Conservation (phyloP, 2,329 filamentous ascomycete genomes). For the Lachnellula willkommii region DNA sequence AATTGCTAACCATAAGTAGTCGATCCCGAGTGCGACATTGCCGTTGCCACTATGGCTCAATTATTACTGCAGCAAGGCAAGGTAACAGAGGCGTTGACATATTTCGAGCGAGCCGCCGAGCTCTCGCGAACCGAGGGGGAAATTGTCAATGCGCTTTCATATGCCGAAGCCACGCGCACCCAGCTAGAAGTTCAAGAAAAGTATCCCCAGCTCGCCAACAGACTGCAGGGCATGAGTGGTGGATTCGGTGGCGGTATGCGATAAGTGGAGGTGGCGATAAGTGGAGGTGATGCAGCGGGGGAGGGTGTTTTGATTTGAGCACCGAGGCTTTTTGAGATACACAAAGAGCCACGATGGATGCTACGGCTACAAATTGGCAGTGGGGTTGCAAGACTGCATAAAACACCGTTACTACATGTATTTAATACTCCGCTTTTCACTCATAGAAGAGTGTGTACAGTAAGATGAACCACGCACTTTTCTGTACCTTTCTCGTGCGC, state of each 20-base stretch:
- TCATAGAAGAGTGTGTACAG: constrained; percentile 28
- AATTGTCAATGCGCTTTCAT: constrained; percentile 92
- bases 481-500: not conserved
- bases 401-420: constrained; percentile 18
- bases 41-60: constrained; percentile 97
- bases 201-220: constrained; percentile 72
- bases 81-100: constrained; percentile 88
- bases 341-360: not conserved
- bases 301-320: not conserved
- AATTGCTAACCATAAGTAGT: constrained; percentile 47
- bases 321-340: constrained; percentile 1
- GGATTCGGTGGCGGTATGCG: constrained; percentile 26
- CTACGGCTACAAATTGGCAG: constrained; percentile 3
- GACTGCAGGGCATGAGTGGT: constrained; percentile 58
- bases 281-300: not conserved
- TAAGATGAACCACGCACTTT: constrained; percentile 24
- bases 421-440: constrained; percentile 29
- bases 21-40: constrained; percentile 97
- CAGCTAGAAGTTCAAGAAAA: constrained; percentile 89
- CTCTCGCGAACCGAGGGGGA: constrained; percentile 91
- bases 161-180: constrained; percentile 93
- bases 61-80: constrained; percentile 96
- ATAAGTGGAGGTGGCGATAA: constrained; percentile 25
- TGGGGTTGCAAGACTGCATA: constrained; percentile 1
- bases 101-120: constrained; percentile 95